Evolutionary conservation across 202 grass and related monocot species (phyloP).

Genomic region (Schoenoplectus tabernaemontani): DNA sequence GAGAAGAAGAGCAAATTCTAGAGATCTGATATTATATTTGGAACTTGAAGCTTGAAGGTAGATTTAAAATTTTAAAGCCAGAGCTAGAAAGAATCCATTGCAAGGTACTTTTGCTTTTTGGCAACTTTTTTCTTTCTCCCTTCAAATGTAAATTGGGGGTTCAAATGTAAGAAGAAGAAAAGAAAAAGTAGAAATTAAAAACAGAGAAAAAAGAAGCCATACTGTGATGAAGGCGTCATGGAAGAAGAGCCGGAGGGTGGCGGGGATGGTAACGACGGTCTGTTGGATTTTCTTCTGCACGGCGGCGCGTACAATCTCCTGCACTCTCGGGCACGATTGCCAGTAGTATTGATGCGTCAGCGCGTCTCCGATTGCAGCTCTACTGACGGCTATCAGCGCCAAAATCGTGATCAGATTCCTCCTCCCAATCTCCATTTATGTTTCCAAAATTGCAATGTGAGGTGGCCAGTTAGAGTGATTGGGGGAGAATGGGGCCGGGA

Average conservation of each 20-base stretch:
- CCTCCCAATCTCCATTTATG: conserved; percentile 34
- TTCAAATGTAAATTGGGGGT: not conserved
- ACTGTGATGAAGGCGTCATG: conserved; percentile 69
- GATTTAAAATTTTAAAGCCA: no score
- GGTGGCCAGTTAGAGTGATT: not conserved
- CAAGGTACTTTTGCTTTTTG: not conserved
- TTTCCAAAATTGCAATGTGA: not conserved
- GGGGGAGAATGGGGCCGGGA: not conserved
- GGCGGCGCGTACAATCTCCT: conserved; percentile 34
- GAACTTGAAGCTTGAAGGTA: not conserved
- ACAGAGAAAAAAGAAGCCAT: not conserved
- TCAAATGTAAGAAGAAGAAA: not conserved
- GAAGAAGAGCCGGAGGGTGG: conserved; percentile 64
- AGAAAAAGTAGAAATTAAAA: not conserved
- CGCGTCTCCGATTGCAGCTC: not conserved
- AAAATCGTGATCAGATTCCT: not conserved
- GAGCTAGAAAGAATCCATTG: not conserved
- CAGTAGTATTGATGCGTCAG: conserved; percentile 38
- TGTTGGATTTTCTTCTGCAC: conserved; percentile 60
- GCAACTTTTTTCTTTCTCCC: not conserved
- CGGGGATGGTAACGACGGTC: conserved; percentile 79
- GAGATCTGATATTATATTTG: not conserved
- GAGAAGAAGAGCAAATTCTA: not conserved
- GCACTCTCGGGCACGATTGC: conserved; percentile 33
- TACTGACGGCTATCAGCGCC: not conserved